Evolutionary conservation across 768 basidiomycete genomes (phyloP), one percentile per base, ranked within the genome.

Genomic region (Candolleomyces aberdarensis): DNA sequence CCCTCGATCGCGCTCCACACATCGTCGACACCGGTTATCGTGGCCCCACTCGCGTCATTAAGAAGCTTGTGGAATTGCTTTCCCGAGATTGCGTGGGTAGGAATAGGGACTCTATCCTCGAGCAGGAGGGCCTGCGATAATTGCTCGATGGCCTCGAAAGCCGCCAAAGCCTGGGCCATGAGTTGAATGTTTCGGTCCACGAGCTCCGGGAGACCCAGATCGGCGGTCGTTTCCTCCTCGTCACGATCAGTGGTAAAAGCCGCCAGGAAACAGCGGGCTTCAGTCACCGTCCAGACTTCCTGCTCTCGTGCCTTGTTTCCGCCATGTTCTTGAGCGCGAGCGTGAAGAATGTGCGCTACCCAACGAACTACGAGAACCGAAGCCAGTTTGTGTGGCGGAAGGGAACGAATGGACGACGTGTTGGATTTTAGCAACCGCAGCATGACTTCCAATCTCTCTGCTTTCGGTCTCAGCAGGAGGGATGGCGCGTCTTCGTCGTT

Each of bases 281-380:
- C 91, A 5, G 71, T 74, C 62, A 71, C 77, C 0, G 85, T 87
- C 91, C 91, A 94, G 26, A 82, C 77, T 68, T 90, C 90, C 63
- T 78, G 80, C 61, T 86, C 82, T 44, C 84, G 80, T n/a, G 84
- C 86, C 66, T 80, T 84, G 62, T 75, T 84, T 17, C 68, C 0
- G 74, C 77, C 65, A 84, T 36, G 2, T 36, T 36, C 86, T 54
- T 76, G 63, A 26, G 84, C 82, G 17, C 88, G 82, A 8, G 63
- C 62, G 58, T 85, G 78, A 48, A 89, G 71, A 0, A 73, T 80
- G 26, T 66, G 74, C 3, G 85, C 72, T 14, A 89, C 78, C 85
- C 87, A 91, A 40, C 91, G 82, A 55, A 88, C 66, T 32, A 83
- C 79, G 14, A 92, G 76, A 3, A 81, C 84, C 5, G 78, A 74